Base-by-base conservation (phyloP, 1,139 yeast species). In the Casaregolazyma suthepensis region DNA sequence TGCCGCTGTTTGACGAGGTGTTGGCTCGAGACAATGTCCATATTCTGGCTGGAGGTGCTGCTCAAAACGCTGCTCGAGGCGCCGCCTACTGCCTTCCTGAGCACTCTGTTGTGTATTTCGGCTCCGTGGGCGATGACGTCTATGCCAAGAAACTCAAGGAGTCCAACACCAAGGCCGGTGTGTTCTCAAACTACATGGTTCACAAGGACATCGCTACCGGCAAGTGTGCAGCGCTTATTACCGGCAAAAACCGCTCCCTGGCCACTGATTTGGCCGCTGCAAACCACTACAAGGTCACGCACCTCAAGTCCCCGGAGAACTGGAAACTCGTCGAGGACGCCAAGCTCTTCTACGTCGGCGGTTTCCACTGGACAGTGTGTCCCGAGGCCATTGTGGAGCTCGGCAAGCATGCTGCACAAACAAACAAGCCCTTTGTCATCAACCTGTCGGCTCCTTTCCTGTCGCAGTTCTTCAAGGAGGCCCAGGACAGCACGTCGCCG, bases 41-140 rank as follows among this genome's bases (percentile, higher is more conserved):
- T 67, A 75, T 83, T 60, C 82, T 93, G 63, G 99, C 99, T 58
- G 99, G 99, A 63, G 99, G 99, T 71, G 99, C 99, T 64, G 99
- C 98, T 57, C 99, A 93, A 76, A 93, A 93, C 77, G 85, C 99
- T 59, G 97, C 99, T 56, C 84, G 99, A 76, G 99, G 96, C 68
- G 98, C 98, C 52, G 97, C 93, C 69, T 91, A 89, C 75, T 75
- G 89, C 59, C 78, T 94, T 55, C 96, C 98, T 56, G 74, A 77
- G 49, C 73, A 83, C 65, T 83, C 94, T 35, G 99, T 93, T 52
- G 87, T 85, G 53, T 93, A 94, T 78, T 90, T 93, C 68, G 99
- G 99, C 52, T 85, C 96, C 54, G 99, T 91, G 59, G 99, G 99
- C 67, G 80, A 87, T 64, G 99, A 93, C 73, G 80, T 85, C 65